Conservation (phyloP, 1,284 basidiomycete genomes). For the Moniliophthora roreri region DNA sequence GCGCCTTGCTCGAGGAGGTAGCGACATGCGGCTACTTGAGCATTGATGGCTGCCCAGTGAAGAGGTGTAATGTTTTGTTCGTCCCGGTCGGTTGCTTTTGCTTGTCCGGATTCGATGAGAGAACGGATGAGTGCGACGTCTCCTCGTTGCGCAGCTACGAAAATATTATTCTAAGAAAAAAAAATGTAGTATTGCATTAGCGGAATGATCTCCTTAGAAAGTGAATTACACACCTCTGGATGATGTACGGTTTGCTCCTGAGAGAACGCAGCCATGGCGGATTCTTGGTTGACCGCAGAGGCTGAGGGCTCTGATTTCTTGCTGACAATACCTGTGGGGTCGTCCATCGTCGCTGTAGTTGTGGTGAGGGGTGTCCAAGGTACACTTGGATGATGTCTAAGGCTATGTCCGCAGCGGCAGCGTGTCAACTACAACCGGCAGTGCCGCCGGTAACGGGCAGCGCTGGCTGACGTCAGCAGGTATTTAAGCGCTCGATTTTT, state of each 20-base stretch:
- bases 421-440: too few species aligned
- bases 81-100: conserved; percentile 81
- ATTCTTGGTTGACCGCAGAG: conserved; percentile 5
- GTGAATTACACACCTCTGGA: not conserved
- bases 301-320: conserved; percentile 6
- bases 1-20: conserved; percentile 93
- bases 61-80: conserved; percentile 91
- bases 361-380: not conserved
- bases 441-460: too few species aligned
- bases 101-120: conserved; percentile 73
- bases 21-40: conserved; percentile 76
- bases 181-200: not conserved
- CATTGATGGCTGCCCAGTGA: conserved; percentile 97
- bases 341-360: conserved; percentile 2
- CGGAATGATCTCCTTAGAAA: not conserved
- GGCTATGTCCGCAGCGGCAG: too few species aligned
- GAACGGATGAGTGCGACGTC: conserved; percentile 69
- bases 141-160: conserved; percentile 86
- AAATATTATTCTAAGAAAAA: conserved; percentile 56
- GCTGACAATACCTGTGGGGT: conserved; percentile 5
- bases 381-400: not conserved
- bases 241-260: conserved; percentile 7
- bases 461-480: too few species aligned
- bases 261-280: conserved; percentile 7
- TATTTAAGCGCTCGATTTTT: too few species aligned